These are phyloP conservation scores for Castanospermum australe DNA, from an alignment of 306 rosid genomes.

Conservation along the genomic window DNA sequence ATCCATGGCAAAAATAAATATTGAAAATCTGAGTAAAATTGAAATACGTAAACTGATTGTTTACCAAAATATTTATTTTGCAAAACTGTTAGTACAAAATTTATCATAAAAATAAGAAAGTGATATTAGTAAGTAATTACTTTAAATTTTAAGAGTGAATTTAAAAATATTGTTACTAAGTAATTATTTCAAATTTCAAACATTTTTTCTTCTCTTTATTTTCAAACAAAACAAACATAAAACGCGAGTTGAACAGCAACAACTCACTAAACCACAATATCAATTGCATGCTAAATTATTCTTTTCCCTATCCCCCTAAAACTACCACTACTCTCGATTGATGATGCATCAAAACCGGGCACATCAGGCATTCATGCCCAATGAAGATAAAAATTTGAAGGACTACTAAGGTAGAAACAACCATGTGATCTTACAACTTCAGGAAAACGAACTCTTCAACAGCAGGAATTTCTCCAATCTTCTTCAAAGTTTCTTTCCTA, in stretches of 20 bases:
- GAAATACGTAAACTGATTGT: too few species aligned
- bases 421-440: slow-evolving; percentile 56
- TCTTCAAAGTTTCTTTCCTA: slow-evolving; percentile 66
- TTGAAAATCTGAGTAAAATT: too few species aligned
- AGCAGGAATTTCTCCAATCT: slow-evolving; percentile 85
- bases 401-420: not conserved
- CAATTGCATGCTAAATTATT: slow-evolving; percentile 40
- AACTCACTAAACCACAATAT: slow-evolving; percentile 17
- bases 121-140: too few species aligned
- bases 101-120: too few species aligned
- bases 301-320: slow-evolving; percentile 16
- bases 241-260: not conserved
- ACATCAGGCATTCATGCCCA: slow-evolving; percentile 29
- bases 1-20: too few species aligned
- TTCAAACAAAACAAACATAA: slow-evolving; percentile 10
- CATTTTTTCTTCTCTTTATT: not conserved
- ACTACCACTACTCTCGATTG: slow-evolving; percentile 19
- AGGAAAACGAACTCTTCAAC: slow-evolving; percentile 91
- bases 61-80: too few species aligned
- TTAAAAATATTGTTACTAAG: not conserved
- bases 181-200: not conserved
- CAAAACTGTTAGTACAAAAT: too few species aligned
- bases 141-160: too few species aligned
- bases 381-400: not conserved
- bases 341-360: slow-evolving; percentile 45